Conservation (phyloP, 495 filamentous ascomycete genomes). For the Trichoderma asperelloides region DNA sequence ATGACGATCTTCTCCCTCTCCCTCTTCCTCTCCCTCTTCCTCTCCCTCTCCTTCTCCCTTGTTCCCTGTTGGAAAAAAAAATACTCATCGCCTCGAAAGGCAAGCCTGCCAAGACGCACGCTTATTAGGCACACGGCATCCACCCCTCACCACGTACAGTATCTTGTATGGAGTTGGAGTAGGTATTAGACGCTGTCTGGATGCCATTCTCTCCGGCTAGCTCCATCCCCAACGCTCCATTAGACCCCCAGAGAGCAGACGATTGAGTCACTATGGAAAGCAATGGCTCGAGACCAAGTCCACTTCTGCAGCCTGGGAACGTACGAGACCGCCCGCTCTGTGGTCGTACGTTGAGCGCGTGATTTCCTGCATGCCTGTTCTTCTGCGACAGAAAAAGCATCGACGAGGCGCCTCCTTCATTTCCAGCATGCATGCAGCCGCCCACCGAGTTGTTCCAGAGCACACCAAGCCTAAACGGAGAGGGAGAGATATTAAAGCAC, state of each 20-base stretch:
- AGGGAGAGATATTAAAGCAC: not conserved
- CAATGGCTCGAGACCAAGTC: not conserved
- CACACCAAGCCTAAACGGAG: not conserved
- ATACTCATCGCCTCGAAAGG: not conserved
- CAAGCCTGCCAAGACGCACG: not conserved
- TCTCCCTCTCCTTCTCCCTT: not conserved
- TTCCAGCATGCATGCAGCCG: not conserved
- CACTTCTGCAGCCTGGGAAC: not conserved
- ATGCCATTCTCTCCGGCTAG: not conserved
- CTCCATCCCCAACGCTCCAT: not conserved
- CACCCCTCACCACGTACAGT: not conserved
- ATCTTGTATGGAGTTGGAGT: too few relatives aligned
- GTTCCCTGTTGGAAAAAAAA: not conserved
- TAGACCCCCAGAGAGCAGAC: not conserved
- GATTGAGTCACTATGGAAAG: not conserved
- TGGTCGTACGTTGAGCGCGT: constrained; percentile 3
- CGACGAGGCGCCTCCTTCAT: constrained; percentile 3
- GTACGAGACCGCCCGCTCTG: not conserved
- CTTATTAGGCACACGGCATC: not conserved
- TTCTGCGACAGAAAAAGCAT: not conserved
- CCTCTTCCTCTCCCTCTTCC: not conserved
- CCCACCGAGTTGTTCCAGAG: not conserved
- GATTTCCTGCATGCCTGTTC: constrained; percentile 5
- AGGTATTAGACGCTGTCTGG: too few relatives aligned
- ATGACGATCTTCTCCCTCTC: not conserved